Conservation (phyloP, 164 flowering plant species). For the Malania oleifera region DNA sequence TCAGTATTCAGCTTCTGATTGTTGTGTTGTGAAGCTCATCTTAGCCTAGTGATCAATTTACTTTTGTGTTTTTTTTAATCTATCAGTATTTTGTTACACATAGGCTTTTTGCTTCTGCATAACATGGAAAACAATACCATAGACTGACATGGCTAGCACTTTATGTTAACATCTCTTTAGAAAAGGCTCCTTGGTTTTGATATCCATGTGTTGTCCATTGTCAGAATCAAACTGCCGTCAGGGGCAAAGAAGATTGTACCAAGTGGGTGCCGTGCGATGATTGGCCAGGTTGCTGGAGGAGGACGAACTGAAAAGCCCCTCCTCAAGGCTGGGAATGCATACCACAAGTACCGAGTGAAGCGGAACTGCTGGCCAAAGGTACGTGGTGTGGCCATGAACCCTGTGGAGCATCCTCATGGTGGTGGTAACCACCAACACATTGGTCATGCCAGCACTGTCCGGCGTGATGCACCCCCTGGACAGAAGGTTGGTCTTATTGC, state of each 20-base stretch:
- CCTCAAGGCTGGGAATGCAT: constrained; percentile 61
- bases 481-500: constrained; percentile 70
- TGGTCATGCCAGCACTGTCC: constrained; percentile 59
- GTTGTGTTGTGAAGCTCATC: too few species aligned
- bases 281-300: constrained; percentile 70
- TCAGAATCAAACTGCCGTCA: constrained; percentile 57
- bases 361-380: constrained; percentile 72
- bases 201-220: neutral
- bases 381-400: constrained; percentile 67
- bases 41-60: too few species aligned
- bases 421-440: constrained; percentile 72
- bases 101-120: too few species aligned
- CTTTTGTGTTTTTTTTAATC: too few species aligned
- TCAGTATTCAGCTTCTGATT: too few species aligned
- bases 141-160: too few species aligned
- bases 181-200: neutral
- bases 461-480: constrained; percentile 61
- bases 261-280: constrained; percentile 58
- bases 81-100: too few species aligned
- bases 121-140: too few species aligned
- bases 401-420: constrained; percentile 69
- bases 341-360: constrained; percentile 59
- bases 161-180: too few species aligned
- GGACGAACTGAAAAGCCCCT: constrained; percentile 61
- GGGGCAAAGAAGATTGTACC: constrained; percentile 63